Evolutionary conservation across 2,329 filamentous ascomycete genomes (phyloP).

Genomic region (Aspergillus pseudoviridinutans): DNA sequence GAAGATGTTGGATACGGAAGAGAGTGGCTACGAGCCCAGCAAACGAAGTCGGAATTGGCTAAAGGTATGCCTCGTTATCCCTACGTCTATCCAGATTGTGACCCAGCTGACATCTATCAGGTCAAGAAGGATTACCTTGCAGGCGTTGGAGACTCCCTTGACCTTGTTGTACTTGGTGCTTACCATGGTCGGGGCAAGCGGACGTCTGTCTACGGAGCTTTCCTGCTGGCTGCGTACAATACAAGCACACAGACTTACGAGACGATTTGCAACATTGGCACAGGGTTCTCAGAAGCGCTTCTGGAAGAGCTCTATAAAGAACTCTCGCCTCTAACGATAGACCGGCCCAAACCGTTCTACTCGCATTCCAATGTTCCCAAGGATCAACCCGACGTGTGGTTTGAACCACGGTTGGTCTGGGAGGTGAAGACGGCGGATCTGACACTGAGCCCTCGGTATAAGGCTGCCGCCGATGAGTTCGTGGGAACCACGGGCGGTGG

Average conservation of each 20-base stretch:
- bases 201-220: slow-evolving; percentile 91
- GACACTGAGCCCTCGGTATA: slow-evolving; percentile 87
- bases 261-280: slow-evolving; percentile 97
- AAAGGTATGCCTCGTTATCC: slow-evolving; percentile 57
- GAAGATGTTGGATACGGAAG: slow-evolving; percentile 93
- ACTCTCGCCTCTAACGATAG: slow-evolving; percentile 75
- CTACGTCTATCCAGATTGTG: not conserved
- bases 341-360: slow-evolving; percentile 92
- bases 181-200: slow-evolving; percentile 95
- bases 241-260: slow-evolving; percentile 76
- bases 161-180: slow-evolving; percentile 90
- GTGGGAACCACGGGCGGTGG: slow-evolving; percentile 65
- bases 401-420: slow-evolving; percentile 92
- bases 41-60: slow-evolving; percentile 98
- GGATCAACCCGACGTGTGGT: slow-evolving; percentile 98
- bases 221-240: slow-evolving; percentile 93
- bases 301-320: slow-evolving; percentile 80
- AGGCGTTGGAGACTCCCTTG: slow-evolving; percentile 90
- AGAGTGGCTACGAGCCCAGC: slow-evolving; percentile 93
- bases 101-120: slow-evolving; percentile 37
- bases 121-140: slow-evolving; percentile 98
- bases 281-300: slow-evolving; percentile 89
- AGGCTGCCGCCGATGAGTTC: slow-evolving; percentile 80
- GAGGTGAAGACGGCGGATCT: slow-evolving; percentile 96
- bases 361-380: slow-evolving; percentile 76